A percentile compares a stretch with the other conserved stretches of the same genome.
Conservation (phyloP, 1,139 yeast genomes). For the Wickerhamomyces sp. region DNA sequence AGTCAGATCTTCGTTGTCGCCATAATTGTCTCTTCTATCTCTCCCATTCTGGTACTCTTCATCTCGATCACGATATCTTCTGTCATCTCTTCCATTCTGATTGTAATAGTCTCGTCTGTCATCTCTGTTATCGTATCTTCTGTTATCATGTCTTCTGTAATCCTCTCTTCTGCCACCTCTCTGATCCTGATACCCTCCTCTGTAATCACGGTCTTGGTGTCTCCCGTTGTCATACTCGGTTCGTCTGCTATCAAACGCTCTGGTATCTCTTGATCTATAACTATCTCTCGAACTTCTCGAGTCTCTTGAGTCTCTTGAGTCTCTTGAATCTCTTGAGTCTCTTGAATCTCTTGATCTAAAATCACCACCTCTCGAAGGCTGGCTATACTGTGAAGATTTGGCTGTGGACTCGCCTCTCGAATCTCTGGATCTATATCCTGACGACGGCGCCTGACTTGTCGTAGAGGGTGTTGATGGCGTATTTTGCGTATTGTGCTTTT, state of each 20-base stretch:
- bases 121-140: slow-evolving; percentile 6
- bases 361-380: too few species aligned
- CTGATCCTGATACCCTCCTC: slow-evolving; percentile 12
- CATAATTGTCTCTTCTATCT: slow-evolving; percentile 2
- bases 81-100: slow-evolving; percentile 7
- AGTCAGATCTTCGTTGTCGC: slow-evolving; percentile 20
- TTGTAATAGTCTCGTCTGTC: slow-evolving; percentile 7
- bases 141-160: slow-evolving; percentile 8
- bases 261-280: slow-evolving; percentile 4
- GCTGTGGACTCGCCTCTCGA: too few species aligned
- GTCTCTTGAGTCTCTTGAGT: slow-evolving; percentile 3
- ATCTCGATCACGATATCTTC: slow-evolving; percentile 4
- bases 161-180: slow-evolving; percentile 10
- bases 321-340: not conserved
- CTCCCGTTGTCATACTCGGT: slow-evolving; percentile 16
- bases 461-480: too few species aligned
- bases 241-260: slow-evolving; percentile 8
- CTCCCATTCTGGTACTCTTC: slow-evolving; percentile 4
- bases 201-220: slow-evolving; percentile 3
- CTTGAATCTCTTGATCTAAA: too few species aligned
- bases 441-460: too few species aligned
- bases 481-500: slow-evolving; percentile 2
- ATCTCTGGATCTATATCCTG: too few species aligned
- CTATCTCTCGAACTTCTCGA: slow-evolving; percentile 2
- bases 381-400: too few species aligned